Evolutionary conservation across 768 basidiomycete species (phyloP).

Genomic region (Rhizopogon vesiculosus): DNA sequence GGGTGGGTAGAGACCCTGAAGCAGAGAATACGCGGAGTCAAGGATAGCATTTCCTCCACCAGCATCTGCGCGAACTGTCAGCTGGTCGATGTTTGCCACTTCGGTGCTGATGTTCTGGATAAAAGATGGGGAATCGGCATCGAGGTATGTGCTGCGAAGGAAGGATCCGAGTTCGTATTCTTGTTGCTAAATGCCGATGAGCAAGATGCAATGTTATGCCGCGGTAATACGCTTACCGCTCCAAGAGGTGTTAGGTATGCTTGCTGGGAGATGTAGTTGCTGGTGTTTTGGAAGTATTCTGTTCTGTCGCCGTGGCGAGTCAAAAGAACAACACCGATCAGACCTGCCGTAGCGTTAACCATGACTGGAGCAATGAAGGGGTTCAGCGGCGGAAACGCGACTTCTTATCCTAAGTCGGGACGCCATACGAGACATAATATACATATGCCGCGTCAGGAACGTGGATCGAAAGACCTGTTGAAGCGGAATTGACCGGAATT

Average conservation of each 20-base stretch:
- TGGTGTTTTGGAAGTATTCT: slow-evolving; percentile 62
- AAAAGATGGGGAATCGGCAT: slow-evolving; percentile 52
- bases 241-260: slow-evolving; percentile 66
- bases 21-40: slow-evolving; percentile 72
- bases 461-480: too few species aligned
- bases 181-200: slow-evolving; percentile 41
- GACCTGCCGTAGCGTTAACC: slow-evolving; percentile 4
- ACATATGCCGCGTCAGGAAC: too few species aligned
- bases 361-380: neutral
- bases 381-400: neutral
- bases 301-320: slow-evolving; percentile 68
- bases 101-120: slow-evolving; percentile 59
- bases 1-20: slow-evolving; percentile 80
- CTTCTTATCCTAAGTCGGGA: neutral
- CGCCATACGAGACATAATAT: neutral
- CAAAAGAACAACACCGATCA: slow-evolving; percentile 67
- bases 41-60: slow-evolving; percentile 74
- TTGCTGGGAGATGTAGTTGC: slow-evolving; percentile 49
- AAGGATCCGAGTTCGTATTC: slow-evolving; percentile 51
- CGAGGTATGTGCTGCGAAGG: slow-evolving; percentile 58
- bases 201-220: neutral
- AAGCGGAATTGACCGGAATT: too few species aligned
- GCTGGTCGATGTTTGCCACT: slow-evolving; percentile 59
- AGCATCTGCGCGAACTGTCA: slow-evolving; percentile 68
- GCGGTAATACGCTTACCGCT: slow-evolving; percentile 37